phyloP scores from a whole-genome alignment of 306 rosid species.

The Cucurbita ficifolia region DNA sequence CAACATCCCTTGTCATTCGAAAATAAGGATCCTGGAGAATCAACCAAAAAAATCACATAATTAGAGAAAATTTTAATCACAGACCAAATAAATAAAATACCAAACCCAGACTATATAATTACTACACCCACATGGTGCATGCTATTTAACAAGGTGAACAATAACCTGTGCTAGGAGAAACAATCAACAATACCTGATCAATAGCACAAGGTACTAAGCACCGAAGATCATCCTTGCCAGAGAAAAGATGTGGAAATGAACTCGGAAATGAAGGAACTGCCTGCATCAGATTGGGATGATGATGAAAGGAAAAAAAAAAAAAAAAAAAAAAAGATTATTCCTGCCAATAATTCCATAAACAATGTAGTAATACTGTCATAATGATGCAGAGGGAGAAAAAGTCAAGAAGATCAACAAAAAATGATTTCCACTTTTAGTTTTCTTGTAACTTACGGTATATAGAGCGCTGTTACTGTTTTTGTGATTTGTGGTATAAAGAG shows the following conservation, averaged over 20 bases:
- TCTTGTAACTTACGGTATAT: not conserved
- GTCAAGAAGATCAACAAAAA: not conserved
- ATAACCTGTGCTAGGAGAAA: not conserved
- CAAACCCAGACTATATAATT: not conserved
- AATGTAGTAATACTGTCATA: not conserved
- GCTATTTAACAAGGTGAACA: not conserved
- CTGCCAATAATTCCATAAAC: not conserved
- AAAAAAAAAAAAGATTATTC: conserved; percentile 10
- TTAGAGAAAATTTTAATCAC: not conserved
- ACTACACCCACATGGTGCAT: not conserved
- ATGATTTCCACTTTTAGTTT: not conserved
- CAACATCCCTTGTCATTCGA: conserved; percentile 95
- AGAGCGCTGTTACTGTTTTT: not conserved
- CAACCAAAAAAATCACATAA: conserved; percentile 8
- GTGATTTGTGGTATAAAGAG: not conserved
- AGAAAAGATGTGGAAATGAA: conserved; percentile 87
- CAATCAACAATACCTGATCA: conserved; percentile 54
- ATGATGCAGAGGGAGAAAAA: not conserved
- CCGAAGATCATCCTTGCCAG: conserved; percentile 59
- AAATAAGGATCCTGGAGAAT: conserved; percentile 80
- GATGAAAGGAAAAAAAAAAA: not conserved
- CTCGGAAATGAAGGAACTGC: conserved; percentile 96
- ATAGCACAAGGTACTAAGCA: conserved; percentile 95
- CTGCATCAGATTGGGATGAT: conserved; percentile 32
- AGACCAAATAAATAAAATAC: not conserved